Evolutionary conservation across 2,329 filamentous ascomycete genomes (phyloP), one percentile per base, ranked within the genome.

Genomic region (Fusarium setosum): DNA sequence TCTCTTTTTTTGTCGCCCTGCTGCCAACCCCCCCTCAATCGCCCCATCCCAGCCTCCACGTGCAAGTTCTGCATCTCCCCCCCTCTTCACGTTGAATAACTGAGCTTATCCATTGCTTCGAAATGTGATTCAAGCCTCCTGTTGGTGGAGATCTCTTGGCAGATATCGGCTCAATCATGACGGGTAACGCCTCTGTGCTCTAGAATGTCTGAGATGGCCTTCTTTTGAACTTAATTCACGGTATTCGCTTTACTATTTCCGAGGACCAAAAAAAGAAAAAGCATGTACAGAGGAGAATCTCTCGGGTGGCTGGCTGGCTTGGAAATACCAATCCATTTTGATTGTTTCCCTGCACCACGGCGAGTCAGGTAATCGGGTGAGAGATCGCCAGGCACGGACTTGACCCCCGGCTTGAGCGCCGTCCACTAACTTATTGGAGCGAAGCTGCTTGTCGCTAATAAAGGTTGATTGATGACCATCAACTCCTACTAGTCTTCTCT

Each of bases 321-420:
- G n/a, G 23, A n/a, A 37, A 26, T 40, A 35, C 52, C 32, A n/a
- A n/a, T n/a, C n/a, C n/a, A n/a, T n/a, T n/a, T n/a, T n/a, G 12
- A 31, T 40, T 29, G 17, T 45, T 47, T n/a, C 38, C 24, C 45
- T 37, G 45, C 42, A 26, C 21, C 42, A 26, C 21, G 53, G 48
- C 65, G 69, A 72, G 69, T 72, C 67, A 72, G 59, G 67, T 37
- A 53, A 59, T 57, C 50, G 51, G 42, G 60, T 60, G 54, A 55
- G 29, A 67, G 69, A 72, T 72, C 65, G 65, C 57, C 63, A 72
- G 69, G 69, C 69, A 72, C 69, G 61, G 65, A 68, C 67, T 66
- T 44, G 55, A 53, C 47, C 40, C n/a, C 68, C 50, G 41, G 60
- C 52, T 59, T 40, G 12, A 56, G 45, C 56, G 54, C 48, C 47